A percentile compares a stretch with the other conserved stretches of the same genome.
phyloP scores from a whole-genome alignment of 306 rosid genomes.

The Malus sylvestris region DNA sequence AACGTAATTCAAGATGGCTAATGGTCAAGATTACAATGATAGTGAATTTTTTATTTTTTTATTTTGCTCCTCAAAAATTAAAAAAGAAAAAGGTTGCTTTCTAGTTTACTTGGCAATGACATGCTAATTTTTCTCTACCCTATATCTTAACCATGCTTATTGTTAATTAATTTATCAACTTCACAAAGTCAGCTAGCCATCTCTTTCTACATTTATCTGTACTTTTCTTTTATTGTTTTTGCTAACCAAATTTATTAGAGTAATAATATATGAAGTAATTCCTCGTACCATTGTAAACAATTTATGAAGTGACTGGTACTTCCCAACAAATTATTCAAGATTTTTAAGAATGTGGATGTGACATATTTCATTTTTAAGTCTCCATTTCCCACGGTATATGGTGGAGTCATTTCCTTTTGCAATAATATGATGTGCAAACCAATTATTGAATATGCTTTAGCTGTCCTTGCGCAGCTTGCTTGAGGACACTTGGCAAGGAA shows the following conservation, averaged over 20 bases:
- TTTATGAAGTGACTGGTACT: background rate
- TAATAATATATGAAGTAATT: background rate
- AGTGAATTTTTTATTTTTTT: too few species aligned
- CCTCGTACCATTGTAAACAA: background rate
- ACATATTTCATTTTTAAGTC: background rate
- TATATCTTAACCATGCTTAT: background rate
- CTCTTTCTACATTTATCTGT: background rate
- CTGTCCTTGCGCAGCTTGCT: background rate
- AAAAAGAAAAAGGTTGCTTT: too few species aligned
- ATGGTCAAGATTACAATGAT: background rate
- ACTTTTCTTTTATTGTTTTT: background rate
- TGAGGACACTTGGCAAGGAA: background rate
- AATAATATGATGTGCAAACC: background rate
- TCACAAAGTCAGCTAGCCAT: background rate
- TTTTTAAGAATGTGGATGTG: background rate
- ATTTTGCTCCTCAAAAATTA: background rate
- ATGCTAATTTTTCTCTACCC: background rate
- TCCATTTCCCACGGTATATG: background rate
- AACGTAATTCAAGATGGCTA: background rate
- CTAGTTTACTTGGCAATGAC: background rate
- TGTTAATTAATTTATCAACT: background rate
- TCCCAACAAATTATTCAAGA: background rate
- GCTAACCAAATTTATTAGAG: background rate
- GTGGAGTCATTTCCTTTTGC: background rate
- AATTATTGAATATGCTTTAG: background rate